Conservation (phyloP, 2,329 filamentous ascomycete genomes). For the Trichoderma lentiforme region DNA sequence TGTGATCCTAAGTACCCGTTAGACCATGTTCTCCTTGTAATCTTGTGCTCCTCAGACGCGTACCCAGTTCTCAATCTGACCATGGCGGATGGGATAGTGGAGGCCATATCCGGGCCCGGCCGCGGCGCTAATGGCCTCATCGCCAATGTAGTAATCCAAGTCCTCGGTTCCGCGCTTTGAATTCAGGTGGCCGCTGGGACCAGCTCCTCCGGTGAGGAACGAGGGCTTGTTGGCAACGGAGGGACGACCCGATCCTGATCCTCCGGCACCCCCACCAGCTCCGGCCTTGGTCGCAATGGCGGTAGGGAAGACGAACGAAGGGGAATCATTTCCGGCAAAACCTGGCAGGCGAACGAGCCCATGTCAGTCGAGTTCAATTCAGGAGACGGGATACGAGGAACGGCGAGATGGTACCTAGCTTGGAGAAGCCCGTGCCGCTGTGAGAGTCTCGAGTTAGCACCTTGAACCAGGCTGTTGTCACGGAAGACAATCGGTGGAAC, state of each 20-base stretch:
- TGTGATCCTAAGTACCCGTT: conserved; percentile 69
- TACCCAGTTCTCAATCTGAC: conserved; percentile 99
- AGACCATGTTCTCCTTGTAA: conserved; percentile 22
- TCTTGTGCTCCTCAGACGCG: conserved; percentile 25
- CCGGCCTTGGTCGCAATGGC: conserved; percentile 93
- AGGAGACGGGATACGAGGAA: conserved; percentile 3
- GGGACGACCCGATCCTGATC: conserved; percentile 82
- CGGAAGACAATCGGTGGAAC: conserved; percentile 19
- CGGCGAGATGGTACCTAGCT: conserved; percentile 69
- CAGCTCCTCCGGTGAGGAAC: conserved; percentile 87
- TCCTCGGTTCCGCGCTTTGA: conserved; percentile 95
- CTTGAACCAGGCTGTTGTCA: conserved; percentile 2
- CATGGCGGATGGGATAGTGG: conserved; percentile 96
- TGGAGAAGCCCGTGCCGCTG: conserved; percentile 99
- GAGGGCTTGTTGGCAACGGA: conserved; percentile 92
- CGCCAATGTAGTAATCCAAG: conserved; percentile 97
- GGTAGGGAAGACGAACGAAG: conserved; percentile 98
- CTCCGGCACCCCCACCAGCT: conserved; percentile 60
- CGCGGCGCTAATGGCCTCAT: conserved; percentile 84
- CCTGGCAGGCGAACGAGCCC: conserved; percentile 48
- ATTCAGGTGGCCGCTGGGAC: conserved; percentile 76
- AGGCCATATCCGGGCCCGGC: conserved; percentile 89
- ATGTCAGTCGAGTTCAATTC: conserved; percentile 27
- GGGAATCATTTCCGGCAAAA: conserved; percentile 98
- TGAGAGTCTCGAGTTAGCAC: conserved; percentile 32